Percentiles rank a stretch among this genome's conserved stretches.
phyloP scores from a whole-genome alignment of 2,329 filamentous ascomycete genomes.

The Helicocarpus griseus region DNA sequence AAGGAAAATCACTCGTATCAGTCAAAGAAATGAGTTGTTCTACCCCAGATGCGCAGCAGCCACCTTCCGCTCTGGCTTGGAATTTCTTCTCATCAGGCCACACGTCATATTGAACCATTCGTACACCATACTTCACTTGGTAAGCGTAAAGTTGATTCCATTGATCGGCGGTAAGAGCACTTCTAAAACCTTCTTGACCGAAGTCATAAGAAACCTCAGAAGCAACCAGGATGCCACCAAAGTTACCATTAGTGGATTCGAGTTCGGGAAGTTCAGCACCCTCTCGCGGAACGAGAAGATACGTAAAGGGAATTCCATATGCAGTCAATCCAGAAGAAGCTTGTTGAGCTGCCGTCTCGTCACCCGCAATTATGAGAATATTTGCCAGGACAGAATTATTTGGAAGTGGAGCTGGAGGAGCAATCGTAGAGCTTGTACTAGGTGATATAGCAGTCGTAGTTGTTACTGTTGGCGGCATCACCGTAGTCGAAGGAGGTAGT shows the following conservation, averaged over 20 bases:
- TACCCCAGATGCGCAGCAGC: slow-evolving; percentile 40
- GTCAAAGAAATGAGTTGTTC: slow-evolving; percentile 47
- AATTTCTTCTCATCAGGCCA: slow-evolving; percentile 45
- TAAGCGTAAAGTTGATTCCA: slow-evolving; percentile 49
- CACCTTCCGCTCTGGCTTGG: slow-evolving; percentile 32
- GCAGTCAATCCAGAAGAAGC: slow-evolving; percentile 47
- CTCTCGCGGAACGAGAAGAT: slow-evolving; percentile 44
- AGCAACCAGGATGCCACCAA: slow-evolving; percentile 49
- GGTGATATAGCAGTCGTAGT: not conserved
- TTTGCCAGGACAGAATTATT: slow-evolving; percentile 23
- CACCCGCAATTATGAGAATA: slow-evolving; percentile 48
- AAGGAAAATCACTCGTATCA: slow-evolving; percentile 44
- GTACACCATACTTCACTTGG: slow-evolving; percentile 47
- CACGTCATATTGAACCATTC: slow-evolving; percentile 52
- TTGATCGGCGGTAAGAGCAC: slow-evolving; percentile 47
- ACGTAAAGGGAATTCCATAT: slow-evolving; percentile 52
- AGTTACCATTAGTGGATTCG: slow-evolving; percentile 46
- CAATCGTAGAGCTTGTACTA: not conserved
- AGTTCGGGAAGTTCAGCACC: slow-evolving; percentile 45
- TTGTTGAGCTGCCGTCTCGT: slow-evolving; percentile 39
- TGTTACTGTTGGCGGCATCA: not conserved
- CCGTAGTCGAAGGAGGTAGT: not conserved
- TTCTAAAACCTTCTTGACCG: slow-evolving; percentile 35
- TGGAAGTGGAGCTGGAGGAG: slow-evolving; percentile 12
- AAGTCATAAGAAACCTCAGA: slow-evolving; percentile 48